These are phyloP conservation scores for Intubia oerlemansii DNA, from an alignment of 2,329 filamentous ascomycete species.

Conservation along the genomic window DNA sequence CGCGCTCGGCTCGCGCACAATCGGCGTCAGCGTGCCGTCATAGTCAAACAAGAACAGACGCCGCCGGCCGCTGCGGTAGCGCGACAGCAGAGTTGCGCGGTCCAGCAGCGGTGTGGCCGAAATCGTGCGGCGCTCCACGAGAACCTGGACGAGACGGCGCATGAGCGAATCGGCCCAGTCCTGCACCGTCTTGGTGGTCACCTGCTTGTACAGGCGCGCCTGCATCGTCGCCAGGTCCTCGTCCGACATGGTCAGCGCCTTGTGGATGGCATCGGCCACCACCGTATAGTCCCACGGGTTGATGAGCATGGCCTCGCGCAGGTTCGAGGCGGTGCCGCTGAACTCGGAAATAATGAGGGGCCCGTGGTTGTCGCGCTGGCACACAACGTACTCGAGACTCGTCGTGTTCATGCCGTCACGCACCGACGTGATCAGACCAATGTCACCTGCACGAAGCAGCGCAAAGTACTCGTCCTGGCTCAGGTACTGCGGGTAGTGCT, in stretches of 20 bases:
- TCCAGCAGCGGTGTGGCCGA: slow-evolving; percentile 69
- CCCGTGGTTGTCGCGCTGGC: slow-evolving; percentile 68
- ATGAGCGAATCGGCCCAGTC: slow-evolving; percentile 68
- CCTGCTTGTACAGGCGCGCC: slow-evolving; percentile 56
- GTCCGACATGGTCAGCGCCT: slow-evolving; percentile 55
- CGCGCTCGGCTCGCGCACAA: slow-evolving; percentile 75
- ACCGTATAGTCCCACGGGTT: slow-evolving; percentile 85
- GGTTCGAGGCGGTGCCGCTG: slow-evolving; percentile 74
- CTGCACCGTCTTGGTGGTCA: slow-evolving; percentile 69
- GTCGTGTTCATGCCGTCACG: slow-evolving; percentile 97
- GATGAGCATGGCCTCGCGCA: slow-evolving; percentile 78
- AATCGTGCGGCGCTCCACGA: slow-evolving; percentile 54
- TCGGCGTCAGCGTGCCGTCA: slow-evolving; percentile 87
- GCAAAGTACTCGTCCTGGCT: slow-evolving; percentile 84
- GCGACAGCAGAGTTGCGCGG: slow-evolving; percentile 44
- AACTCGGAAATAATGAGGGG: slow-evolving; percentile 92
- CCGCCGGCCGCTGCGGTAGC: slow-evolving; percentile 54
- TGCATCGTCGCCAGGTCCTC: slow-evolving; percentile 49
- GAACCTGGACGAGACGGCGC: slow-evolving; percentile 56
- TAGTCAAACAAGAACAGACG: slow-evolving; percentile 98
- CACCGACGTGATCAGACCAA: slow-evolving; percentile 86
- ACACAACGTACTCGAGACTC: slow-evolving; percentile 82
- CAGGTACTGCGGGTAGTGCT: slow-evolving; percentile 88
- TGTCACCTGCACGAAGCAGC: slow-evolving; percentile 71
- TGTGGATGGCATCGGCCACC: slow-evolving; percentile 65